Base-by-base conservation (phyloP, 1,284 basidiomycete genomes). In the Amylostereum chailletii region DNA sequence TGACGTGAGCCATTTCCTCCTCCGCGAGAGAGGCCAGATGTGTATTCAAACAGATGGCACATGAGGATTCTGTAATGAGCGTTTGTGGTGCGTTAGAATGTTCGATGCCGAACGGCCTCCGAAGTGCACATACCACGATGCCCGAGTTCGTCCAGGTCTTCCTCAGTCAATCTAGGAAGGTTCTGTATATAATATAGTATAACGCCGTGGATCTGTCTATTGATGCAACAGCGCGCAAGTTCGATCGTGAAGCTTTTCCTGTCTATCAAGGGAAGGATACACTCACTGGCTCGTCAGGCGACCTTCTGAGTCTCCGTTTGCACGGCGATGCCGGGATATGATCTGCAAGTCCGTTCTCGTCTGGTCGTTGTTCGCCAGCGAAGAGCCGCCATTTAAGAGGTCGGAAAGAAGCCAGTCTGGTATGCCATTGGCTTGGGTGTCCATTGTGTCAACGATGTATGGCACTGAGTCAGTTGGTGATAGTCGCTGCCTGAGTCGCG, bases 1-100 rank as follows among this genome's bases (percentile, higher is more conserved):
- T 82, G 2, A 73, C 85, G 30, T 69, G 59, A 0, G 83, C 81
- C 44, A 73, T 73, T 64, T 89, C 84, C 60, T 86, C 83, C 55
- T 88, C 83, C 1, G 82, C 74, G n/a, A 89, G 62, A 27, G 83
- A 66, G 5, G 82, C 75, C 27, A 74, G 67, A 56, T 83, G 79
- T 0, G 83, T 66, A 38, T 73, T 82, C 54, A 82, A 73, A 62
- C 86, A 89, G 56, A 89, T 84, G 2, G 85, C 76, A 58, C 86
- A 89, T 11, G 70, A 62, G 4, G 78, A 74, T 52, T 86, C 85
- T 86, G 45, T 9, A 46, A 30, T 32, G 4, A 2, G 5, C 2
- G 3, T 38, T 19, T 10, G 27, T 1, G 26, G 40, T 46, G 31
- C 43, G 30, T 41, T 32, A 38, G 38, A 30, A 45, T 42, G 49